A percentile compares a stretch with the other conserved stretches of the same genome.
Evolutionary conservation across 768 basidiomycete genomes (phyloP).

Genomic region (Myochromella boudieri): DNA sequence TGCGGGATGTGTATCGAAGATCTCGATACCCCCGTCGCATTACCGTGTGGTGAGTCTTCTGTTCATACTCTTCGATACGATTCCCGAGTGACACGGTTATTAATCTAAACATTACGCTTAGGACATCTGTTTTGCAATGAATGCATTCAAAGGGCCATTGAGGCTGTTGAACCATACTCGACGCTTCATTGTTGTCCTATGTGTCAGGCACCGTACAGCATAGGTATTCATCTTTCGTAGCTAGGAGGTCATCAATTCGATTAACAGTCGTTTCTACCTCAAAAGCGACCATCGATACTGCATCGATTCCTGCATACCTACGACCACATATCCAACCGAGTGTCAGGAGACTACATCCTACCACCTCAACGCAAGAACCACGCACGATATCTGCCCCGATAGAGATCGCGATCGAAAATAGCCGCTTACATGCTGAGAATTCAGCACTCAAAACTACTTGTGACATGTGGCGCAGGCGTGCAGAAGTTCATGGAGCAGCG

Average conservation of each 20-base stretch:
- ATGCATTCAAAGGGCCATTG: constrained; percentile 53
- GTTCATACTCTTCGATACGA: not conserved
- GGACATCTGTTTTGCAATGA: constrained; percentile 68
- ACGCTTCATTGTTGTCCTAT: constrained; percentile 55
- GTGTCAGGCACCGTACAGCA: constrained; percentile 54
- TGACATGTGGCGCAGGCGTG: constrained; percentile 46
- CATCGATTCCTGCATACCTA: constrained; percentile 54
- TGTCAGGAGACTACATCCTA: constrained; percentile 56
- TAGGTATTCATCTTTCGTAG: constrained; percentile 36
- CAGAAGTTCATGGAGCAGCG: constrained; percentile 48
- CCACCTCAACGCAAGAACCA: constrained; percentile 23
- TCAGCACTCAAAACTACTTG: constrained; percentile 40
- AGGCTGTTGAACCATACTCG: constrained; percentile 45
- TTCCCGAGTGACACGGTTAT: constrained; percentile 3
- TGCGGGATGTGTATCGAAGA: constrained; percentile 64
- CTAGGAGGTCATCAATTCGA: not conserved
- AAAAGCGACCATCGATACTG: constrained; percentile 47
- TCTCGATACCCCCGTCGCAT: constrained; percentile 52
- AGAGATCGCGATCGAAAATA: constrained; percentile 31
- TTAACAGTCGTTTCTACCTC: not conserved
- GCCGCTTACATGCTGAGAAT: constrained; percentile 44
- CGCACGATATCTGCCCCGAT: constrained; percentile 13
- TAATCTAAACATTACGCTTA: constrained; percentile 17
- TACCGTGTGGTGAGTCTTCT: constrained; percentile 59
- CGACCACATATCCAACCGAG: constrained; percentile 57